Evolutionary conservation across 805 yeast species (phyloP).

Genomic region (Ogataea methylovora): DNA sequence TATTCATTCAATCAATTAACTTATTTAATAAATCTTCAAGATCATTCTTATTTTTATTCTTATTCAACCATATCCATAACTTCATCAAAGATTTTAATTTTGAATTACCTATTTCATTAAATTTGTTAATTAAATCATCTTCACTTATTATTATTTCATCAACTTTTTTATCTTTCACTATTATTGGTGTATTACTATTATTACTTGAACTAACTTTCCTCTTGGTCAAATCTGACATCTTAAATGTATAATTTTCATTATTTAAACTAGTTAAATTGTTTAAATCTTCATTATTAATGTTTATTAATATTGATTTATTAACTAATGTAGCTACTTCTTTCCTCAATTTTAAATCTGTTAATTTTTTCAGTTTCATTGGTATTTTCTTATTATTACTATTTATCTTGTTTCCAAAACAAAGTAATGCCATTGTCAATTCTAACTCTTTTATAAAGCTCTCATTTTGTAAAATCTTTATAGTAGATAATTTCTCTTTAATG

Average conservation of each 20-base stretch:
- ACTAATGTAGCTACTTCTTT: slow-evolving; percentile 62
- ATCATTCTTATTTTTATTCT: neutral
- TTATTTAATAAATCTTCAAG: neutral
- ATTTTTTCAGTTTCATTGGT: slow-evolving; percentile 45
- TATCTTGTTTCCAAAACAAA: slow-evolving; percentile 38
- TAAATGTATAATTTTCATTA: slow-evolving; percentile 3
- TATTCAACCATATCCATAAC: slow-evolving; percentile 17
- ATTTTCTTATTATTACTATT: slow-evolving; percentile 25
- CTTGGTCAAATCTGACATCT: neutral
- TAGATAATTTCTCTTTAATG: slow-evolving; percentile 44
- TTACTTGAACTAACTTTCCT: neutral
- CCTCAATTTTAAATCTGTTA: slow-evolving; percentile 56
- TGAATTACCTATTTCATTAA: slow-evolving; percentile 12
- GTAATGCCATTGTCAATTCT: slow-evolving; percentile 77
- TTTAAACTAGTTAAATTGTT: slow-evolving; percentile 2
- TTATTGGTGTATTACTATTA: neutral
- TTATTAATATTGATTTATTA: slow-evolving; percentile 53
- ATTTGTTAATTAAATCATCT: slow-evolving; percentile 5
- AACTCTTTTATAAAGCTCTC: slow-evolving; percentile 57
- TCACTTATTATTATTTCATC: no score
- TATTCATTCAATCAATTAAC: neutral
- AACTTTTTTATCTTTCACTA: neutral
- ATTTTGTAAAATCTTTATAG: slow-evolving; percentile 28
- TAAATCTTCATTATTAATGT: slow-evolving; percentile 18
- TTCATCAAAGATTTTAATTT: slow-evolving; percentile 18